Evolutionary conservation across 805 yeast genomes (phyloP).

Genomic region (Vanderwaltozyma yarrowii): DNA sequence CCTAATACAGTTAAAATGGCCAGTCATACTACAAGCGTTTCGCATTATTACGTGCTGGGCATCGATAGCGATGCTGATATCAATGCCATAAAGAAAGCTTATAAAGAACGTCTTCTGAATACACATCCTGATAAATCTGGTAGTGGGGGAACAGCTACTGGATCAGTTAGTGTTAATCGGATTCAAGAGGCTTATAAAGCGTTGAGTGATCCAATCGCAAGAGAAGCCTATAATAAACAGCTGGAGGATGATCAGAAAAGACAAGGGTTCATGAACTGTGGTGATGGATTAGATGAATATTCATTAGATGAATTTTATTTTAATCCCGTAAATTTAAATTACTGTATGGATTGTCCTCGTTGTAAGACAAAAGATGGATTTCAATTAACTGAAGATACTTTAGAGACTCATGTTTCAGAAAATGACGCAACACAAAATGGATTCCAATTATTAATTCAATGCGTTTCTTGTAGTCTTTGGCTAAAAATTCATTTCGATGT

Average conservation of each 20-base stretch:
- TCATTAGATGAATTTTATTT: slow-evolving; percentile 53
- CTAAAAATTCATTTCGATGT: slow-evolving; percentile 54
- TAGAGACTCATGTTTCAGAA: slow-evolving; percentile 41
- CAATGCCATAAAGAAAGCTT: slow-evolving; percentile 49
- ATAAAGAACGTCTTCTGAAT: slow-evolving; percentile 45
- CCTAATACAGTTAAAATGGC: too few relatives aligned
- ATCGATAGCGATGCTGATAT: slow-evolving; percentile 31
- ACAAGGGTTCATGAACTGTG: slow-evolving; percentile 32
- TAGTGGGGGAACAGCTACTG: background rate
- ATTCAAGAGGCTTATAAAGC: slow-evolving; percentile 58
- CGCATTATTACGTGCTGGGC: slow-evolving; percentile 53
- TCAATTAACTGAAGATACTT: slow-evolving; percentile 47
- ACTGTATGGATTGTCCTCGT: slow-evolving; percentile 51
- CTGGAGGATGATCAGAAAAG: slow-evolving; percentile 28
- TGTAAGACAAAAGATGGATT: slow-evolving; percentile 49
- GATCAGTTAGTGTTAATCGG: slow-evolving; percentile 2
- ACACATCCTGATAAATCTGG: slow-evolving; percentile 71
- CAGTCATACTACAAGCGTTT: background rate
- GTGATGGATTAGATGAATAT: slow-evolving; percentile 61
- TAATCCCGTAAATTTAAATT: slow-evolving; percentile 30
- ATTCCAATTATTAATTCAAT: slow-evolving; percentile 65
- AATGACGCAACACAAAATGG: slow-evolving; percentile 35
- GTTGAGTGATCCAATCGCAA: slow-evolving; percentile 32
- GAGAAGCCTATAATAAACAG: slow-evolving; percentile 44
- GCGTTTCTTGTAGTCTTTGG: slow-evolving; percentile 81